A percentile compares a stretch with the other conserved stretches of the same genome.
Evolutionary conservation across 495 filamentous ascomycete species (phyloP).

Genomic region (Annulohypoxylon maeteangense): DNA sequence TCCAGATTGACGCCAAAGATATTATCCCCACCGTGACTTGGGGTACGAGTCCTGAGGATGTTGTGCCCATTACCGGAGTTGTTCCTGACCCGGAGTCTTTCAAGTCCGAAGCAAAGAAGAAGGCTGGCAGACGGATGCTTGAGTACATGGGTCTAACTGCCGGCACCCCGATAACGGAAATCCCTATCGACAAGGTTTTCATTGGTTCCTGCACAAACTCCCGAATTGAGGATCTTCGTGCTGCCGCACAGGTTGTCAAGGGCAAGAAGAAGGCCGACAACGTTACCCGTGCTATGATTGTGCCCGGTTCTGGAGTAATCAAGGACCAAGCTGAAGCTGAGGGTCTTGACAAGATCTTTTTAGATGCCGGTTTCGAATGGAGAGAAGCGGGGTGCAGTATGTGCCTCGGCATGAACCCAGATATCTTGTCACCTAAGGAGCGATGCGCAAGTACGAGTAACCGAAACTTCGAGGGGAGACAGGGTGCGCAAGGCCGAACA

Average conservation of each 20-base stretch:
- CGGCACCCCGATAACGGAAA: constrained; percentile 89
- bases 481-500: constrained; percentile 92
- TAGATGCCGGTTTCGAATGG: constrained; percentile 95
- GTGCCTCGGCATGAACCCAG: constrained; percentile 99
- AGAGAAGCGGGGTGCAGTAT: constrained; percentile 97
- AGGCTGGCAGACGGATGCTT: constrained; percentile 79
- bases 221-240: constrained; percentile 93
- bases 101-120: constrained; percentile 77
- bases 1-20: constrained; percentile 90
- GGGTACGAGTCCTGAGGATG: constrained; percentile 97
- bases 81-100: constrained; percentile 93
- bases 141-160: constrained; percentile 95
- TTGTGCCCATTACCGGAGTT: constrained; percentile 88
- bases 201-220: constrained; percentile 99
- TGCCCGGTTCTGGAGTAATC: constrained; percentile 93
- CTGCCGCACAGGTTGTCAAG: constrained; percentile 84
- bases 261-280: constrained; percentile 87
- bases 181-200: constrained; percentile 93
- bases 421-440: constrained; percentile 94
- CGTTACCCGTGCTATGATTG: constrained; percentile 93
- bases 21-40: constrained; percentile 94
- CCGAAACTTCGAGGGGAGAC: constrained; percentile 96
- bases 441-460: constrained; percentile 96
- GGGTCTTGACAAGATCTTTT: constrained; percentile 91
- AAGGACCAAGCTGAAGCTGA: constrained; percentile 93